Evolutionary conservation across 768 basidiomycete genomes (phyloP).

Genomic region (Rickenella mellea): DNA sequence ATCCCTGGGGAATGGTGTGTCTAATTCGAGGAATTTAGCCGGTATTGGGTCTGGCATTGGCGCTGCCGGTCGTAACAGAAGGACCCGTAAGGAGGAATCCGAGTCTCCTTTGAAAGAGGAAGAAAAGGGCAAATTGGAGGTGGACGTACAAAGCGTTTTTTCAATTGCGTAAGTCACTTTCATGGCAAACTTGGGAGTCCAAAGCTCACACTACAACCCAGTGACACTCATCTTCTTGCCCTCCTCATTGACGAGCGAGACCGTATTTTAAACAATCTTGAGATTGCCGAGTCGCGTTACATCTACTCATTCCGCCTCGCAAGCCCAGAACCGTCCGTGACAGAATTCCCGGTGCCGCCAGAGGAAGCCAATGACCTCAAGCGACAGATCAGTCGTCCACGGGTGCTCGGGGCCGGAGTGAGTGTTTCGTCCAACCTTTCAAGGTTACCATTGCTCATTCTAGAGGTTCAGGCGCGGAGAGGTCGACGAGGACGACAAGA

Average conservation of each 20-base stretch:
- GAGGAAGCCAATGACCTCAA: slow-evolving; percentile 28
- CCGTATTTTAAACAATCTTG: slow-evolving; percentile 67
- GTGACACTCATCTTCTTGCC: slow-evolving; percentile 61
- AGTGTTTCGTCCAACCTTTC: slow-evolving; percentile 7
- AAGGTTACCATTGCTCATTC: background rate
- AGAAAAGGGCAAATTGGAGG: slow-evolving; percentile 39
- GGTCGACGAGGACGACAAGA: slow-evolving; percentile 46
- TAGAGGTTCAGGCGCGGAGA: slow-evolving; percentile 28
- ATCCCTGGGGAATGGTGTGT: slow-evolving; percentile 24
- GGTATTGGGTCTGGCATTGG: slow-evolving; percentile 2
- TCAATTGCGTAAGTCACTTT: slow-evolving; percentile 40
- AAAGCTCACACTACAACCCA: slow-evolving; percentile 17
- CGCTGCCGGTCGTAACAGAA: background rate
- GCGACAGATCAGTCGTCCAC: slow-evolving; percentile 62
- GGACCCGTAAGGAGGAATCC: background rate
- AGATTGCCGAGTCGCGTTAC: slow-evolving; percentile 72
- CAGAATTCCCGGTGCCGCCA: slow-evolving; percentile 36
- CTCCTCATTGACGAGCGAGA: slow-evolving; percentile 68
- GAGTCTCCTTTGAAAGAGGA: slow-evolving; percentile 2
- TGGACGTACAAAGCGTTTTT: slow-evolving; percentile 66
- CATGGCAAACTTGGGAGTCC: background rate
- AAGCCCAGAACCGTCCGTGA: slow-evolving; percentile 64
- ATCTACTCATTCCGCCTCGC: slow-evolving; percentile 66
- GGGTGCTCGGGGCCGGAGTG: slow-evolving; percentile 33
- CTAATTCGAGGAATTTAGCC: slow-evolving; percentile 13